Evolutionary conservation across 768 basidiomycete genomes (phyloP), one percentile per base, ranked within the genome.

Genomic region (Pulveroboletus sp.): DNA sequence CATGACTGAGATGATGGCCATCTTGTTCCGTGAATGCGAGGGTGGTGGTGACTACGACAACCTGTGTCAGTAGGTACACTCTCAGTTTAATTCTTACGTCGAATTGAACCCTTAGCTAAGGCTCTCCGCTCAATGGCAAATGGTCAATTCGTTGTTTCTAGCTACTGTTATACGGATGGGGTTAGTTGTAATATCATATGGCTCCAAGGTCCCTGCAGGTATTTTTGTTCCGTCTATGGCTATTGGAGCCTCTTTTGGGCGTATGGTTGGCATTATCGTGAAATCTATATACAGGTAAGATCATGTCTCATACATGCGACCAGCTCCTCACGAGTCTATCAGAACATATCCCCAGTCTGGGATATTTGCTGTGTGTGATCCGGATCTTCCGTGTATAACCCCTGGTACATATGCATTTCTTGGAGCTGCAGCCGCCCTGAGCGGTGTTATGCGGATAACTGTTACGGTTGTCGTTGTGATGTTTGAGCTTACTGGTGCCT

Each of bases 211-310:
- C 0, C 97, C 97, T 1, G 90, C 90, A 11, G 97, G 97, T 21
- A 99, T 99, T 57, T 99, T 99, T 57, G 91, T 99, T 0, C 97
- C 97, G 2, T 97, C 94, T 4, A 98, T 99, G 97, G 97, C 95
- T 1, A 85, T 98, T 47, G 97, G 97, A 33, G 97, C 97, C 4
- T 88, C 91, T 0, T 98, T 98, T 62, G 97, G 97, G 2, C 77
- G 97, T 33, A 97, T 98, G 93, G 73, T 99, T 16, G 97, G 97
- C 1, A 98, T 97, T 51, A 76, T 97, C 54, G 94, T 97, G 27
- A 95, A 97, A 69, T 94, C 94, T 0, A 76, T 97, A 69, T 85
- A 95, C 66, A 77, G 75, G 94, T 56, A 87, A 53, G 59, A 78
- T 60, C n/a, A 14, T 23, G 20, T 38, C 25, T n/a, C 14, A 23